Conservation (phyloP, 202 grass and related monocot species). For the Carex arenaria region DNA sequence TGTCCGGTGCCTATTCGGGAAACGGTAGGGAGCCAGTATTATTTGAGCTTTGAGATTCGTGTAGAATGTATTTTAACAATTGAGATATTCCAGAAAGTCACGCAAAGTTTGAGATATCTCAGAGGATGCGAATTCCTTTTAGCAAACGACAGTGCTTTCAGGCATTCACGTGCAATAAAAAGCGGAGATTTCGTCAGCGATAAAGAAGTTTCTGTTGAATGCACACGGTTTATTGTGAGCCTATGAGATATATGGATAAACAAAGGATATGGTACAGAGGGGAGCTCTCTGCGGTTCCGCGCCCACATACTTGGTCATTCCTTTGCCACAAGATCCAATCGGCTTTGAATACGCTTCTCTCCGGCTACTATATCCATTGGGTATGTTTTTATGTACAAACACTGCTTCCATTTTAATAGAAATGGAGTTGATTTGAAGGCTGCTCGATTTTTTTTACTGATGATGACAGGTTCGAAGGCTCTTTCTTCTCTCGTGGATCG, state of each 20-base stretch:
- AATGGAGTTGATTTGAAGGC: neutral
- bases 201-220: neutral
- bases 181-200: neutral
- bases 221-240: neutral
- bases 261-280: neutral
- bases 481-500: neutral
- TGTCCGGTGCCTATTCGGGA: too few relatives aligned
- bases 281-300: neutral
- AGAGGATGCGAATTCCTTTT: too few relatives aligned
- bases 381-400: neutral
- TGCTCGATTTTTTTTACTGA: neutral
- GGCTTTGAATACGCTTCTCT: neutral
- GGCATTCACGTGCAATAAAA: constrained; percentile 13
- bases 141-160: neutral
- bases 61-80: too few relatives aligned
- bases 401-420: neutral
- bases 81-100: too few relatives aligned
- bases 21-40: too few relatives aligned
- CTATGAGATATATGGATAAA: neutral
- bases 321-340: neutral
- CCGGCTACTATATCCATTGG: neutral
- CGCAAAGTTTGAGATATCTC: too few relatives aligned
- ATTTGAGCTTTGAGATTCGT: too few relatives aligned
- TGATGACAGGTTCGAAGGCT: neutral
- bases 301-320: constrained; percentile 3